phyloP scores from a whole-genome alignment of 371 early-diverging fungal genomes.

The Zychaea mexicana region DNA sequence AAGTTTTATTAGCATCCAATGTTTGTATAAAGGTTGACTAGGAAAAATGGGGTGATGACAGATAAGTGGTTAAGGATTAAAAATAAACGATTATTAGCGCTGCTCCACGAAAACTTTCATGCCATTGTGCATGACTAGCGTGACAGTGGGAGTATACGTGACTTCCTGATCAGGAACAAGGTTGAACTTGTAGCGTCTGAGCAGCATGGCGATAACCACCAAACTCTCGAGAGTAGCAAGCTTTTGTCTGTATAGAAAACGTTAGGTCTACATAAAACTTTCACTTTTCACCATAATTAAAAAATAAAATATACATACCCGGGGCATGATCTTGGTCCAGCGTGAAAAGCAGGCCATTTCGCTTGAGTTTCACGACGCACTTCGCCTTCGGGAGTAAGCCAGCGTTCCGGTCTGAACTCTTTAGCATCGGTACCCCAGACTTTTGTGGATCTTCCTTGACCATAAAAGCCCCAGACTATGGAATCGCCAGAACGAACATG shows the following conservation, averaged over 20 bases:
- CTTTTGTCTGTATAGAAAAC: too few species aligned
- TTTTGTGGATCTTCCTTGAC: constrained; percentile 51
- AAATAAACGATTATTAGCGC: too few species aligned
- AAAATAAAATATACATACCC: constrained; percentile 40
- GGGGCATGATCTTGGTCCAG: too few species aligned
- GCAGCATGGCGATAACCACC: constrained; percentile 34
- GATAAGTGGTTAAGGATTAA: too few species aligned
- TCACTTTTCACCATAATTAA: too few species aligned
- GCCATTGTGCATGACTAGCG: constrained; percentile 52
- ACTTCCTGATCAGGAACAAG: constrained; percentile 38
- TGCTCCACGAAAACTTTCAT: constrained; percentile 37
- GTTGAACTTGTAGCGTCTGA: constrained; percentile 45
- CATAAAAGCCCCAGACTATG: constrained; percentile 53
- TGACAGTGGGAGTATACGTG: constrained; percentile 36
- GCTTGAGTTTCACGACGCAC: constrained; percentile 42
- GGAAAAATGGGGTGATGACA: too few species aligned
- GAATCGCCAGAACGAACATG: constrained; percentile 58
- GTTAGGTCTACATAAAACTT: too few species aligned
- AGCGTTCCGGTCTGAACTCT: constrained; percentile 66
- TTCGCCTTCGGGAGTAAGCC: constrained; percentile 49
- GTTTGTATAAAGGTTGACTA: background rate
- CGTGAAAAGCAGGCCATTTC: constrained; percentile 62
- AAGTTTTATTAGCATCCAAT: too few species aligned
- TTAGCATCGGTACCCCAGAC: constrained; percentile 66
- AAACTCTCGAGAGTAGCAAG: constrained; percentile 51